phyloP scores from a whole-genome alignment of 2,329 filamentous ascomycete genomes.

The Fusarium ramigenum region DNA sequence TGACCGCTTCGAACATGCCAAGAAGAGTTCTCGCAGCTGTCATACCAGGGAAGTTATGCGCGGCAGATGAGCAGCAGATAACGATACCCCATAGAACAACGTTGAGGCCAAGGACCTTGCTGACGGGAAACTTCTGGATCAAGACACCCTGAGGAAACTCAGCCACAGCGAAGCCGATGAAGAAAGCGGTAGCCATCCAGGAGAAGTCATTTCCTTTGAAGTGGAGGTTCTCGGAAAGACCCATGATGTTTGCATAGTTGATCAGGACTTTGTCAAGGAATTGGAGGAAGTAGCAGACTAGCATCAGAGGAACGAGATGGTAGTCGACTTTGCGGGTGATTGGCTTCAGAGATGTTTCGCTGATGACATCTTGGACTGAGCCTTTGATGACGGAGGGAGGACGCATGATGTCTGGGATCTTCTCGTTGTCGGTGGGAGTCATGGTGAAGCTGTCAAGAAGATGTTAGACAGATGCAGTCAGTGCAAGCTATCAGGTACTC shows the following conservation, averaged over 20 bases:
- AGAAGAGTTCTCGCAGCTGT: constrained; percentile 8
- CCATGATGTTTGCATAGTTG: constrained; percentile 18
- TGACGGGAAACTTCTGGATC: constrained; percentile 2
- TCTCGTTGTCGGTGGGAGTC: neutral
- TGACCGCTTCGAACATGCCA: constrained; percentile 6
- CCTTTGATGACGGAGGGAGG: neutral
- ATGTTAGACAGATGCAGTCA: neutral
- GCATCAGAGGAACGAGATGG: constrained; percentile 11
- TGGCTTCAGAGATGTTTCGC: neutral
- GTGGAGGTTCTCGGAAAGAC: neutral
- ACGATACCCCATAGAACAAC: constrained; percentile 8
- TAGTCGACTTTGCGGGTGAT: constrained; percentile 15
- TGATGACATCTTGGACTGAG: neutral
- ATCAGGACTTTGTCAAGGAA: constrained; percentile 13
- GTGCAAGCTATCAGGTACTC: neutral
- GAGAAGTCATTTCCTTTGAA: constrained; percentile 11
- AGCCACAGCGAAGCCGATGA: constrained; percentile 1
- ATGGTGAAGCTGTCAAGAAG: neutral
- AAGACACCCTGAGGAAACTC: constrained; percentile 4
- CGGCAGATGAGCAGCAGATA: constrained; percentile 3
- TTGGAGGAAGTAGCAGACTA: constrained; percentile 7
- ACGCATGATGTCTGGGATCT: neutral
- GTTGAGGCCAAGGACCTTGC: neutral
- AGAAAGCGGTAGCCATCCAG: constrained; percentile 12
- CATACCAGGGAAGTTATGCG: constrained; percentile 1